Percentiles rank a stretch among this genome's conserved stretches.
These are phyloP conservation scores for Solanum bulbocastanum DNA, from an alignment of 257 asterid species.

Conservation along the genomic window DNA sequence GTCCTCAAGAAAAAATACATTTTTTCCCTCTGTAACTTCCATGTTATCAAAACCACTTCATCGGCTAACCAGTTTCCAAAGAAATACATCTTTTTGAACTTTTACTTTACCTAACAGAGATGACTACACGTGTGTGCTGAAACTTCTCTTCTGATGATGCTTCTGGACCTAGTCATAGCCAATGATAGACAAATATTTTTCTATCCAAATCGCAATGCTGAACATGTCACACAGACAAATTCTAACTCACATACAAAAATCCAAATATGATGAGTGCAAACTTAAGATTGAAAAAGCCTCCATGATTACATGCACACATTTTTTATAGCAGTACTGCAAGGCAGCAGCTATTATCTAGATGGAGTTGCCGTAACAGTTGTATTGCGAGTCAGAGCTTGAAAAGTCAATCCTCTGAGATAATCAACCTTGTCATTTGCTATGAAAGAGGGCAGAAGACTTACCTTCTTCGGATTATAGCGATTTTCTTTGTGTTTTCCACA, in stretches of 20 bases:
- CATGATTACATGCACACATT: background rate
- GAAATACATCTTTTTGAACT: background rate
- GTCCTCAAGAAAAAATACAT: background rate
- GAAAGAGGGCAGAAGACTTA: constrained; percentile 6
- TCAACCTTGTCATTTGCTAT: background rate
- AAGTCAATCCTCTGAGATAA: background rate
- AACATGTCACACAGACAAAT: background rate
- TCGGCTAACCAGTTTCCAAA: background rate
- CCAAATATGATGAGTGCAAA: background rate
- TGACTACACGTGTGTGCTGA: background rate
- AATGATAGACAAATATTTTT: background rate
- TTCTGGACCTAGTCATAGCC: background rate
- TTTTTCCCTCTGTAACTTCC: background rate
- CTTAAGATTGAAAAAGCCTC: background rate
- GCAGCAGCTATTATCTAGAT: background rate
- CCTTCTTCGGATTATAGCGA: constrained; percentile 92
- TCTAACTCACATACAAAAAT: background rate
- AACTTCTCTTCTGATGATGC: background rate
- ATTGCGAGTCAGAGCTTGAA: background rate
- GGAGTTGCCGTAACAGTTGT: background rate
- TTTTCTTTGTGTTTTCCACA: constrained; percentile 95
- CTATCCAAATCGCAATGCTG: background rate
- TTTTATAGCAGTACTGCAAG: background rate
- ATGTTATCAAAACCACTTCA: background rate
- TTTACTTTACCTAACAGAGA: background rate